These are phyloP conservation scores for Ramularia collo-cygni DNA, from an alignment of 2,329 filamentous ascomycete genomes.

Conservation along the genomic window DNA sequence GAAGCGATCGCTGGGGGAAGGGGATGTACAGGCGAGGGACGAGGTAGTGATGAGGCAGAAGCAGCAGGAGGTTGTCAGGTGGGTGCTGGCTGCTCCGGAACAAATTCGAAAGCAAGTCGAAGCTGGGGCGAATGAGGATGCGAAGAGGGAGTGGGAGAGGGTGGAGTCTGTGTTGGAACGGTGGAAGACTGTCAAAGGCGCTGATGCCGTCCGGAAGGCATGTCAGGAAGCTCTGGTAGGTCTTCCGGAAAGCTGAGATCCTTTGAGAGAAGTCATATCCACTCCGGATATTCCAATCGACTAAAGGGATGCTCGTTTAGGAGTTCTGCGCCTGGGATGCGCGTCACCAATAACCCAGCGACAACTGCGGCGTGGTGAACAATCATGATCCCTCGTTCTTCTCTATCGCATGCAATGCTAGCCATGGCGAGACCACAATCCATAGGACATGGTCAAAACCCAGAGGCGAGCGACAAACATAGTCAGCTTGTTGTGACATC, in stretches of 20 bases:
- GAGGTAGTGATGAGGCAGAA: constrained; percentile 35
- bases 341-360: too few relatives aligned
- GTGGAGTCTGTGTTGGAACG: constrained; percentile 35
- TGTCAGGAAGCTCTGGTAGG: constrained; percentile 28
- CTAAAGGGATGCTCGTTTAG: too few relatives aligned
- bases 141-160: constrained; percentile 45
- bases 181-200: constrained; percentile 40
- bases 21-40: constrained; percentile 23
- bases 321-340: too few relatives aligned
- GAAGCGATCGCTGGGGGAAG: constrained; percentile 26
- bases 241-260: constrained; percentile 4
- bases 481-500: too few relatives aligned
- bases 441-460: too few relatives aligned
- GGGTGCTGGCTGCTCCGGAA: constrained; percentile 56
- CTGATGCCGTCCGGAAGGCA: constrained; percentile 32
- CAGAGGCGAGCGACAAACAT: too few relatives aligned
- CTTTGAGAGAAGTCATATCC: too few relatives aligned
- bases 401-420: too few relatives aligned
- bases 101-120: constrained; percentile 52
- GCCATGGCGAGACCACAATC: too few relatives aligned
- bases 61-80: constrained; percentile 52
- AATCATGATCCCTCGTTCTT: too few relatives aligned
- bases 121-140: constrained; percentile 56
- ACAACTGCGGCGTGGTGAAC: too few relatives aligned
- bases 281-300: too few relatives aligned